These are phyloP conservation scores for Didymella keratinophila DNA, from an alignment of 2,329 filamentous ascomycete genomes.

Conservation along the genomic window DNA sequence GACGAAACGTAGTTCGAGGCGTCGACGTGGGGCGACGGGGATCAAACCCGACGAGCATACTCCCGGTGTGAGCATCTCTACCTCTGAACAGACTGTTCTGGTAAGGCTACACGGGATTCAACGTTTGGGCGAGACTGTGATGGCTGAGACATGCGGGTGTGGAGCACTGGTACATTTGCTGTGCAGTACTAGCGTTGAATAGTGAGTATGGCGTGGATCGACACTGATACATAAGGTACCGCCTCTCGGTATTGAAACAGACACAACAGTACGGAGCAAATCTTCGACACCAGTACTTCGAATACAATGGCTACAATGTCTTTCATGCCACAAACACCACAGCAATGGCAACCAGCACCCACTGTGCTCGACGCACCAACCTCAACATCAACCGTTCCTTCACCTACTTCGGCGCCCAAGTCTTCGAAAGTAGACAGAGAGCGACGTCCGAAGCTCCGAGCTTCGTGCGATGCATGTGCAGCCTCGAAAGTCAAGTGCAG, in stretches of 20 bases:
- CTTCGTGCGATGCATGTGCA: slow-evolving; percentile 49
- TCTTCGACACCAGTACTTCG: slow-evolving; percentile 6
- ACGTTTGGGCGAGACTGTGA: slow-evolving; percentile 13
- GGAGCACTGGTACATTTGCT: slow-evolving; percentile 10
- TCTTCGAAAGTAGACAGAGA: slow-evolving; percentile 25
- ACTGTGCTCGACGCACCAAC: slow-evolving; percentile 15
- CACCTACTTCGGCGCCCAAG: slow-evolving; percentile 34
- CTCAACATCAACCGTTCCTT: slow-evolving; percentile 23
- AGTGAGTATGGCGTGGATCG: slow-evolving; percentile 8
- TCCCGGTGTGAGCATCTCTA: slow-evolving; percentile 15
- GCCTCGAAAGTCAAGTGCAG: slow-evolving; percentile 50
- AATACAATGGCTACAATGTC: slow-evolving; percentile 31
- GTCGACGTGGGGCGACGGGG: slow-evolving; percentile 14
- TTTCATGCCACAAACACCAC: slow-evolving; percentile 29
- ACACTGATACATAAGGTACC: slow-evolving; percentile 18
- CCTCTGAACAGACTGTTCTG: slow-evolving; percentile 3
- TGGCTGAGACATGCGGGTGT: slow-evolving; percentile 23
- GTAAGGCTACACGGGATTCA: slow-evolving; percentile 22
- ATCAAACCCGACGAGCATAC: slow-evolving; percentile 17
- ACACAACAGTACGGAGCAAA: slow-evolving; percentile 5
- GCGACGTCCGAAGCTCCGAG: slow-evolving; percentile 43
- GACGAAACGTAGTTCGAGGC: slow-evolving; percentile 1
- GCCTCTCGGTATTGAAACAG: slow-evolving; percentile 6
- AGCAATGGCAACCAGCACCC: slow-evolving; percentile 34
- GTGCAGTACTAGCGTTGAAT: slow-evolving; percentile 3